A percentile compares a stretch with the other conserved stretches of the same genome.
phyloP scores from a whole-genome alignment of 768 basidiomycete species.

The Daedaleopsis sinensis region DNA sequence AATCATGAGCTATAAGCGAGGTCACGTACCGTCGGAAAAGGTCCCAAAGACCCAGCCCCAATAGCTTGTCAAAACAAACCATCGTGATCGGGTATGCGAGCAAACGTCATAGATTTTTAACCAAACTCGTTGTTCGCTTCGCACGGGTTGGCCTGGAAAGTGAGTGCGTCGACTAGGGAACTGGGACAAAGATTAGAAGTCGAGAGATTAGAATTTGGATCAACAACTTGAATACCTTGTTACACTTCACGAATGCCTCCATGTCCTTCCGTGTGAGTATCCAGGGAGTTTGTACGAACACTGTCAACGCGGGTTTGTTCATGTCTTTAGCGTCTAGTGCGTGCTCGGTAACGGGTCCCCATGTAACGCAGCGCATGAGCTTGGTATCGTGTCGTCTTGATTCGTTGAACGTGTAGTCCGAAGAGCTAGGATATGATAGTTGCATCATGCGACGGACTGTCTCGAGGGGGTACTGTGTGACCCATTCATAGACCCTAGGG shows the following conservation, averaged over 20 bases:
- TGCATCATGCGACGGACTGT: conserved; percentile 48
- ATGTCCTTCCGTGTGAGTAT: conserved; percentile 37
- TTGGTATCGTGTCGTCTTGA: conserved; percentile 22
- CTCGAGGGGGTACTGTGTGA: conserved; percentile 53
- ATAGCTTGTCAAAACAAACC: conserved; percentile 48
- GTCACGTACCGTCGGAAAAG: conserved; percentile 40
- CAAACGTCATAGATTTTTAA: conserved; percentile 46
- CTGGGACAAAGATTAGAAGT: conserved; percentile 3
- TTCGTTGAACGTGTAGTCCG: conserved; percentile 34
- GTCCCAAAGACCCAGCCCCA: conserved; percentile 46
- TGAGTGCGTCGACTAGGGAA: neutral
- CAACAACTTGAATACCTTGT: neutral
- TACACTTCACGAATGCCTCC: conserved; percentile 30
- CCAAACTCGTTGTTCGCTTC: conserved; percentile 29
- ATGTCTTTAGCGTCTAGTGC: conserved; percentile 7
- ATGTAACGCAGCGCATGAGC: conserved; percentile 23
- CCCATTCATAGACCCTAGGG: conserved; percentile 50
- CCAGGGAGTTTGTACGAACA: conserved; percentile 47
- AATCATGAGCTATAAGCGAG: neutral
- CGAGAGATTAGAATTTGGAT: neutral
- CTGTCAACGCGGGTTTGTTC: conserved; percentile 24
- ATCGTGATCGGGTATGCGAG: conserved; percentile 35
- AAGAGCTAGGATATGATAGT: conserved; percentile 32
- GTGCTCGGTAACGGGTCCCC: conserved; percentile 6
- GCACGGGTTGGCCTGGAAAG: conserved; percentile 14